Evolutionary conservation across 768 basidiomycete genomes (phyloP), one percentile per base, ranked within the genome.

Genomic region (Lentinula raphanica): DNA sequence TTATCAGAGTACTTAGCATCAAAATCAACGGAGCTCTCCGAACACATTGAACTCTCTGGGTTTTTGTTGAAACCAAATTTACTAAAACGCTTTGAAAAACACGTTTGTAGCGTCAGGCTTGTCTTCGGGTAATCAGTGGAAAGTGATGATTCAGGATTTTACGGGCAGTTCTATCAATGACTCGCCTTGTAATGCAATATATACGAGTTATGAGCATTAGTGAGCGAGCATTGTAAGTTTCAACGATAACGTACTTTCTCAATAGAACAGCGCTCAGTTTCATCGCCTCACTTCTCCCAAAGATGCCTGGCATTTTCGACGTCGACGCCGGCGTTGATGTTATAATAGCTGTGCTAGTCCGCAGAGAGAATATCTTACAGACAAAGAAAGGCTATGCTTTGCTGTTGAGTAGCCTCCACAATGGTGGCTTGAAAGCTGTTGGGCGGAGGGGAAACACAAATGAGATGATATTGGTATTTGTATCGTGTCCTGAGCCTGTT

Each of bases 391-490:
- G 92, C 60, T 94, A 93, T 67, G 71, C 74, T 15, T 74, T 77
- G 5, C 78, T 94, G 42, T 73, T 90, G 23, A 72, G 81, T 15
- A 78, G 79, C 0, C 79, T 94, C 21, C 80, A 74, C 12, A 72
- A 76, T 11, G 84, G 83, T 3, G 87, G 87, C 3, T 71, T 94
- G 51, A 79, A 79, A 53, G 88, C 85, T 0, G 87, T 88, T 1
- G 90, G 89, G 12, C 77, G 90, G 60, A 77, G 86, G 19, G 92
- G 92, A 19, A 87, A 88, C 64, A 79, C 79, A 8, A 73, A 88
- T 54, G 88, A 87, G 1, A 85, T 92, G 62, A 68, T 94, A 6
- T 74, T 94, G 3, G 73, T 97, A 5, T 84, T 97, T 58, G 82
- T 97, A 9, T 76, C 78, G 8, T 92, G 90, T 61, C 84, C 88